Base-by-base conservation (phyloP, 208 protist species). In the Sergeia podlipaevii region DNA sequence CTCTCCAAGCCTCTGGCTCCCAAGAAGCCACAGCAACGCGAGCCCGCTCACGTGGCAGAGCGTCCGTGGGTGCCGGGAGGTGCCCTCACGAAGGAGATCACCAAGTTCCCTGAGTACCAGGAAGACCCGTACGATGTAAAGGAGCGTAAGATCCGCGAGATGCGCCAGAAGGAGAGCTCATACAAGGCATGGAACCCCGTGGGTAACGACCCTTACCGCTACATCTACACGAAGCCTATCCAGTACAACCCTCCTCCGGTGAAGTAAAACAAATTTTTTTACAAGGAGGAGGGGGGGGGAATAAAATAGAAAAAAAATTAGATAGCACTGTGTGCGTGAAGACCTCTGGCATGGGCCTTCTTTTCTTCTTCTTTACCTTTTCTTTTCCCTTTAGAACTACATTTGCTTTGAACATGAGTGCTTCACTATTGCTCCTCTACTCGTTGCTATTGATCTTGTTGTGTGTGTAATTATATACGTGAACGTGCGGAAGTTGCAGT, bases 121-220 rank as follows among this genome's bases (percentile, higher is more conserved):
- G 88, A 95, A 65, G 91, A 96, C 55, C 91, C 91, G 24, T 80
- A 81, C 51, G 82, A 96, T 21, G 53, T 87, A 38, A 94, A 95
- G 70, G 90, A 94, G 61, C 72, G 72, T 37, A 69, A 54, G 42
- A 38, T 75, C 24, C 81, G 78, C 11, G 76, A 85, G 64, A 59
- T 69, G 51, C 65, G 71, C 29, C 62, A 74, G 63, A 65, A 65
- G 68, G 79, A 93, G 57, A 67, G 78, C 33, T 32, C 61, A 13
- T 77, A 85, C 64, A 89, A 91, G 61, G 44, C 84, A 26, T 95
- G 88, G 84, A 49, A 57, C 23, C 88, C 88, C 11, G 69, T 66
- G 1, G 88, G 84, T 20, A 89, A 72, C 36, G 76, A 91, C 44
- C 73, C 77, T 5, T 86, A 94, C 64, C 76, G 80, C 34, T 55